Evolutionary conservation across 371 early-diverging fungal species (phyloP).

Genomic region (Mucor indicus): DNA sequence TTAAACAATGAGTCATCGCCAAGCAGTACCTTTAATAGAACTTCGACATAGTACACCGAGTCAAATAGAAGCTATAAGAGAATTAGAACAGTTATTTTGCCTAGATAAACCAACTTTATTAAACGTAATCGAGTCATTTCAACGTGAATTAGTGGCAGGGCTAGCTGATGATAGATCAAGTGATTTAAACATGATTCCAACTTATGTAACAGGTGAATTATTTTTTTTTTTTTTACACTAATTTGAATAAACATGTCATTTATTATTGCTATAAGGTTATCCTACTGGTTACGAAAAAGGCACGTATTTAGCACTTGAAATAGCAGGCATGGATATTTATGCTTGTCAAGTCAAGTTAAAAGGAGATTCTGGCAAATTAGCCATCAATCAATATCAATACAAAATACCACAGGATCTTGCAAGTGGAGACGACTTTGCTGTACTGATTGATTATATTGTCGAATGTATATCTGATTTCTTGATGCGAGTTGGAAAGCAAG

Average conservation of each 20-base stretch:
- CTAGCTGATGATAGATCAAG: slow-evolving; percentile 43
- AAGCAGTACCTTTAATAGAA: slow-evolving; percentile 15
- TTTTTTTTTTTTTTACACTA: background rate
- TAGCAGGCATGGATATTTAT: slow-evolving; percentile 77
- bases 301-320: slow-evolving; percentile 87
- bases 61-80: slow-evolving; percentile 24
- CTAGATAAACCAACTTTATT: slow-evolving; percentile 21
- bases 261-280: slow-evolving; percentile 48
- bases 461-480: slow-evolving; percentile 56
- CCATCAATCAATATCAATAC: slow-evolving; percentile 62
- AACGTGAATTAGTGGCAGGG: slow-evolving; percentile 36
- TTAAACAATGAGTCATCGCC: slow-evolving; percentile 24
- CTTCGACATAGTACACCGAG: slow-evolving; percentile 17
- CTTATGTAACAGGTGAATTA: slow-evolving; percentile 44
- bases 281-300: slow-evolving; percentile 90
- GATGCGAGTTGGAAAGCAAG: slow-evolving; percentile 44
- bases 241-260: no score
- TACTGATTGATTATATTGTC: slow-evolving; percentile 88
- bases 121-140: slow-evolving; percentile 29
- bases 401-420: slow-evolving; percentile 77
- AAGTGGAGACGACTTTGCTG: slow-evolving; percentile 56
- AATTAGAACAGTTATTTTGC: slow-evolving; percentile 30
- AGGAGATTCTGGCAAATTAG: slow-evolving; percentile 44
- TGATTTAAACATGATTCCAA: slow-evolving; percentile 52
- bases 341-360: slow-evolving; percentile 49